A percentile compares a stretch with the other conserved stretches of the same genome.
These are phyloP conservation scores for Eutypella sp. DNA, from an alignment of 2,329 filamentous ascomycete genomes.

Conservation along the genomic window DNA sequence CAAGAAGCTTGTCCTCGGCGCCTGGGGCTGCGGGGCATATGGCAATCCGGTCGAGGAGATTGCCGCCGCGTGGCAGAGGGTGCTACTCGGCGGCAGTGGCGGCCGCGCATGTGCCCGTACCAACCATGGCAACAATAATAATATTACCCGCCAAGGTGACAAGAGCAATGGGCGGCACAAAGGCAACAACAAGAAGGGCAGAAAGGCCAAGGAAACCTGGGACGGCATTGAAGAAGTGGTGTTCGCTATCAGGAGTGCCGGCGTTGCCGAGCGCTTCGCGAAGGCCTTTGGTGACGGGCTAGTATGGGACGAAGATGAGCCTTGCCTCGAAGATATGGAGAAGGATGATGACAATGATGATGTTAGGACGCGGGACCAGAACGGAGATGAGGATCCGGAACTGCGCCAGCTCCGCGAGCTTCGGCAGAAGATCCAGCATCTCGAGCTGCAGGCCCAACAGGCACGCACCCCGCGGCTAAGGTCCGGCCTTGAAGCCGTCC, in stretches of 20 bases:
- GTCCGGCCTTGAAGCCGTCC: conserved; percentile 20
- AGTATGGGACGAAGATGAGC: conserved; percentile 24
- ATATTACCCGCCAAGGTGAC: no score
- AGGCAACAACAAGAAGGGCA: conserved; percentile 8
- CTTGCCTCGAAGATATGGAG: no score
- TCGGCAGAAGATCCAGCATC: conserved; percentile 22
- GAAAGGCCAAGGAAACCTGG: conserved; percentile 30
- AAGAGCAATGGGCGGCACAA: conserved; percentile 5
- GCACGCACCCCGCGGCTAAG: conserved; percentile 22
- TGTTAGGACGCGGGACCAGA: conserved; percentile 5
- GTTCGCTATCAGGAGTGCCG: conserved; percentile 52
- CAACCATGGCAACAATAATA: no score
- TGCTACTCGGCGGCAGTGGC: conserved; percentile 29
- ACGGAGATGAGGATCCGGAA: conserved; percentile 12
- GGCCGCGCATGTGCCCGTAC: no score
- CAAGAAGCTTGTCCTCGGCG: conserved; percentile 51
- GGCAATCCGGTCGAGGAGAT: conserved; percentile 57
- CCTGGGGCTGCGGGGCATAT: conserved; percentile 62
- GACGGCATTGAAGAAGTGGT: conserved; percentile 45
- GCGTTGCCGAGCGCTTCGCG: conserved; percentile 48
- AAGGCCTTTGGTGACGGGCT: conserved; percentile 39
- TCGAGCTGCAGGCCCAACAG: conserved; percentile 20
- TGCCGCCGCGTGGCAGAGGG: conserved; percentile 48
- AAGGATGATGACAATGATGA: no score
- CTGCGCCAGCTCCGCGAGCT: conserved; percentile 18